These are phyloP conservation scores for Rhytidhysteron rufulum DNA, from an alignment of 2,329 filamentous ascomycete genomes.

Conservation along the genomic window DNA sequence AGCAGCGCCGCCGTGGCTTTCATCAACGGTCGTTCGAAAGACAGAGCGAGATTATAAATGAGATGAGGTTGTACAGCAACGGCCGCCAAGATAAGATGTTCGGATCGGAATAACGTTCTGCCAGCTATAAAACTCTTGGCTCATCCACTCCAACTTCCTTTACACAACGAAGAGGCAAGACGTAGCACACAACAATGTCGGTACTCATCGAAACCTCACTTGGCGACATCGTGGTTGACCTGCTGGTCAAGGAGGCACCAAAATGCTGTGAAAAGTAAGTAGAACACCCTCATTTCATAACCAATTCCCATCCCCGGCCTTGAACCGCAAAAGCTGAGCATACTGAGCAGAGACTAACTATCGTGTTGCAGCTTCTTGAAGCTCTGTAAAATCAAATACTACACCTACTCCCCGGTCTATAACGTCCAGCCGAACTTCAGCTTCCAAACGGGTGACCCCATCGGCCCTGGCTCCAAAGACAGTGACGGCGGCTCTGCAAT, in stretches of 20 bases:
- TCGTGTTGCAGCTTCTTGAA: conserved; percentile 75
- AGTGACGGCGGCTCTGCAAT: conserved; percentile 93
- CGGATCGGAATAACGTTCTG: no score
- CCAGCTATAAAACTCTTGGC: no score
- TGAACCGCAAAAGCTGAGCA: conserved; percentile 50
- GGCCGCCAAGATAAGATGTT: no score
- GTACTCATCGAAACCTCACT: conserved; percentile 89
- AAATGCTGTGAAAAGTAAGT: conserved; percentile 94
- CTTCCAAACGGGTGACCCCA: conserved; percentile 91
- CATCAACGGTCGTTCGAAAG: no score
- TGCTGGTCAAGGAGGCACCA: conserved; percentile 83
- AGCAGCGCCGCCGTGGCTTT: no score
- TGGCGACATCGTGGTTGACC: conserved; percentile 91
- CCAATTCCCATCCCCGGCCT: conserved; percentile 17
- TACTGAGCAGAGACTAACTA: conserved; percentile 48
- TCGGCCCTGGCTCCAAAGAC: conserved; percentile 76
- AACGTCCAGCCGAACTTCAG: conserved; percentile 93
- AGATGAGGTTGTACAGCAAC: no score
- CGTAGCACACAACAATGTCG: conserved; percentile 68
- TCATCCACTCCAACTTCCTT: no score
- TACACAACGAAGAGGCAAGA: no score
- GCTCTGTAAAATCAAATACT: conserved; percentile 98
- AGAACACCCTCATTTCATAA: conserved; percentile 18
- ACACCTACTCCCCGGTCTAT: conserved; percentile 93
- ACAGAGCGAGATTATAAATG: no score